A percentile compares a stretch with the other conserved stretches of the same genome.
phyloP scores from a whole-genome alignment of 768 basidiomycete genomes.

The Megacollybia marginata region DNA sequence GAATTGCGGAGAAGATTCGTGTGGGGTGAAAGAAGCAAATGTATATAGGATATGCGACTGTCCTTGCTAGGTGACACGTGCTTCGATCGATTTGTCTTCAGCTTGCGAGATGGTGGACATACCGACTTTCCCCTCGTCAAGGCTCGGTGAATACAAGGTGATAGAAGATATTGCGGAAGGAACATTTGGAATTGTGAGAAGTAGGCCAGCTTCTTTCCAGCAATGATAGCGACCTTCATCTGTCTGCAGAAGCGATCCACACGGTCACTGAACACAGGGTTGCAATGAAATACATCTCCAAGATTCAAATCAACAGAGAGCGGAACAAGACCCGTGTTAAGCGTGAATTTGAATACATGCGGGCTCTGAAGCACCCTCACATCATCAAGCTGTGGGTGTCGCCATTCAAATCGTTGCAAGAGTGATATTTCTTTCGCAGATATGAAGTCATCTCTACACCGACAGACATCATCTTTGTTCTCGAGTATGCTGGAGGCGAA shows the following conservation, averaged over 20 bases:
- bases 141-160: constrained; percentile 89
- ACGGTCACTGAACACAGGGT: constrained; percentile 92
- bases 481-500: constrained; percentile 94
- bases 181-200: constrained; percentile 98
- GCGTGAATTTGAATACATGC: constrained; percentile 96
- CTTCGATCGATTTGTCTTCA: background rate
- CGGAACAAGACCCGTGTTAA: constrained; percentile 90
- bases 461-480: constrained; percentile 95
- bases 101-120: background rate
- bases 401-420: background rate
- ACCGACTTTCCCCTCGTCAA: constrained; percentile 44
- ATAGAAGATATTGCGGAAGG: constrained; percentile 89
- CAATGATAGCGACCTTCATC: constrained; percentile 8
- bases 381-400: constrained; percentile 79
- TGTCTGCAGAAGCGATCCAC: constrained; percentile 76
- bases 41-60: no score
- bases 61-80: no score
- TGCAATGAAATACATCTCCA: constrained; percentile 96
- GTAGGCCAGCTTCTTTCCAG: constrained; percentile 41
- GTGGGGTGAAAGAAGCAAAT: background rate
- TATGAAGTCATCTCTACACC: constrained; percentile 90
- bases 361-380: constrained; percentile 88
- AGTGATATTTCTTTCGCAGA: background rate
- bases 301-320: constrained; percentile 85
- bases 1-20: constrained; percentile 22